Evolutionary conservation across 1,139 yeast species (phyloP).

Genomic region (Barnettozyma hawaiiensis): DNA sequence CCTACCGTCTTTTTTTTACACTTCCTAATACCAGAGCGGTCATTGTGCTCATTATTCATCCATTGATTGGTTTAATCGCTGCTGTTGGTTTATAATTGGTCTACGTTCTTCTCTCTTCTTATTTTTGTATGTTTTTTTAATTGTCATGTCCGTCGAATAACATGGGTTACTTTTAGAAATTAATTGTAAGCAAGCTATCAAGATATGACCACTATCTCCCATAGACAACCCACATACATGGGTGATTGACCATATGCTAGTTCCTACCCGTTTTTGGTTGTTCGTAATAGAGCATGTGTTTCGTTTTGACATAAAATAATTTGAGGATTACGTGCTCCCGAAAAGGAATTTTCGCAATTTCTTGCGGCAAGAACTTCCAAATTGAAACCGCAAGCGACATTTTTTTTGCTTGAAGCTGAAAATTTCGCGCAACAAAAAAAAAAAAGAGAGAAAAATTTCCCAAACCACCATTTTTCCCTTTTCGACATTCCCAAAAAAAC

Average conservation of each 20-base stretch:
- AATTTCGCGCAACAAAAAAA: background rate
- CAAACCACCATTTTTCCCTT: slow-evolving; percentile 10
- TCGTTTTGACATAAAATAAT: background rate
- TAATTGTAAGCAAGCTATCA: background rate
- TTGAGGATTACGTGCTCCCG: background rate
- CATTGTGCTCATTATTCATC: slow-evolving; percentile 1
- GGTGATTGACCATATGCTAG: too few species aligned
- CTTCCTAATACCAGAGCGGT: slow-evolving; percentile 4
- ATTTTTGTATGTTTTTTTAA: background rate
- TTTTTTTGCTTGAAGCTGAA: background rate
- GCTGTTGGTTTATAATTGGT: background rate
- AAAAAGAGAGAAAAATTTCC: slow-evolving; percentile 7
- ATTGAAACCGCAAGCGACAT: background rate
- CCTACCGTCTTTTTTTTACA: background rate
- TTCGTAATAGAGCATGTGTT: background rate
- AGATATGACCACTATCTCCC: too few species aligned
- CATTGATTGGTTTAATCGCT: slow-evolving; percentile 1
- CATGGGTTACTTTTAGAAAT: background rate
- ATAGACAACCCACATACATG: too few species aligned
- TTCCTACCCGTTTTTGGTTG: too few species aligned
- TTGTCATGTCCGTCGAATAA: too few species aligned
- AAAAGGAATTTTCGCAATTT: background rate
- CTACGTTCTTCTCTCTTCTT: background rate
- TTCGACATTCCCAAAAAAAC: slow-evolving; percentile 4
- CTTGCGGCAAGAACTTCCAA: background rate